Base-by-base conservation (phyloP, 1,139 yeast species). In the Hyphopichia khmerensis region DNA sequence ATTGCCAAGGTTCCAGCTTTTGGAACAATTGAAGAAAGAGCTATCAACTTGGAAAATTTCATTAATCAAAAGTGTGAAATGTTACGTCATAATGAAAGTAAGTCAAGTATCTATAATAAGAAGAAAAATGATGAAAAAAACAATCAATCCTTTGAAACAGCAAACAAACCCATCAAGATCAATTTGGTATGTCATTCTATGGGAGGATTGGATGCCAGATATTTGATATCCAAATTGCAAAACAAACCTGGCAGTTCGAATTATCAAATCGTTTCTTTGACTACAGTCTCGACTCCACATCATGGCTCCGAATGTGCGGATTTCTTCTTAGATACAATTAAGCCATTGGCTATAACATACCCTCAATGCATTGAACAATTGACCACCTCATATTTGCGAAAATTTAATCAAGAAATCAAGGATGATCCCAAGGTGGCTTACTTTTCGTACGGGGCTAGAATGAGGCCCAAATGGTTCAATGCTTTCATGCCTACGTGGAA, bases 191-290 rank as follows among this genome's bases (percentile, higher is more conserved):
- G 95, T n/a, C 97, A 90, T 58, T 88, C 96, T 0, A 89, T 90
- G 96, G 97, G 97, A 8, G 97, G 97, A 0, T 65, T 90, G 34
- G 97, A 90, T 59, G 80, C 91, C 33, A 65, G 97, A 40, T 87
- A 84, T 56, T 63, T 90, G 50, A 85, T 88, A 1, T 75, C 88
- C 0, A 67, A 77, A 41, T 60, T 84, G 14, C 65, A 71, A 18
- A 69, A 65, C 32, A 9, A 26, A 9, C 3, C 26, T n/a, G 13
- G 14, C 3, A 48, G 53, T 19, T 64, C 43, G 31, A 68, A 75
- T 40, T 86, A 79, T 51, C 64, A 79, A 50, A 81, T 86, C 5
- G 79, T 75, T 1, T 85, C 95, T 36, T 65, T 90, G 23, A 88
- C 96, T 0, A 89, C 97, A 0, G 75, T 90, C 1, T 80, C 95